These are phyloP conservation scores for Metarhizium album DNA, from an alignment of 2,329 filamentous ascomycete genomes.

Conservation along the genomic window DNA sequence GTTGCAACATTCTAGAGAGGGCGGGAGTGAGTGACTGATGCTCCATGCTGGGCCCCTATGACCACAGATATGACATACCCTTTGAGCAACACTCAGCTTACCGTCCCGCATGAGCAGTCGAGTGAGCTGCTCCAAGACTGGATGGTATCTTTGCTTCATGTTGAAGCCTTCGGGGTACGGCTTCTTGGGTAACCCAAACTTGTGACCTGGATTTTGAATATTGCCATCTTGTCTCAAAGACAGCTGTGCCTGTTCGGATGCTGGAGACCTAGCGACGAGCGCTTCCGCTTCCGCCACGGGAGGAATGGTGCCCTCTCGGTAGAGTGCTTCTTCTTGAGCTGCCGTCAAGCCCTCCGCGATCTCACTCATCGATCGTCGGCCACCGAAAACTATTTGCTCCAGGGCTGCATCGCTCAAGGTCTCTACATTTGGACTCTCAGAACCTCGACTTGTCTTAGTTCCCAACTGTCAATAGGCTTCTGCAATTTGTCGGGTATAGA, in stretches of 20 bases:
- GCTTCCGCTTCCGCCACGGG: conserved; percentile 21
- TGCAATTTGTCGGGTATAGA: background rate
- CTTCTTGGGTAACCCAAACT: conserved; percentile 62
- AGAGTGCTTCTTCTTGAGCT: conserved; percentile 34
- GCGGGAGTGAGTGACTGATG: background rate
- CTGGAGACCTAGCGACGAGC: conserved; percentile 14
- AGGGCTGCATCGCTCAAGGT: conserved; percentile 25
- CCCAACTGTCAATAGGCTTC: conserved; percentile 1
- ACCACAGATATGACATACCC: conserved; percentile 39
- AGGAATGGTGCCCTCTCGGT: conserved; percentile 30
- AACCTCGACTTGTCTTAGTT: background rate
- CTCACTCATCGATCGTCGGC: conserved; percentile 19
- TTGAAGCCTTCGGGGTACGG: conserved; percentile 52
- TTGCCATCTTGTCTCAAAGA: conserved; percentile 9
- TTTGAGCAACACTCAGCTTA: conserved; percentile 82
- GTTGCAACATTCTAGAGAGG: conserved; percentile 62
- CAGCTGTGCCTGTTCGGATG: conserved; percentile 9
- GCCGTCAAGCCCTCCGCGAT: conserved; percentile 25
- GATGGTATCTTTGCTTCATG: conserved; percentile 75
- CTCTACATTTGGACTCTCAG: conserved; percentile 10
- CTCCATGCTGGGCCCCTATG: background rate
- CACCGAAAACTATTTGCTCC: conserved; percentile 26
- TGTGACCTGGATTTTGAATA: conserved; percentile 47
- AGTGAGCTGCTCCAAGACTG: conserved; percentile 75
- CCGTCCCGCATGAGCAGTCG: conserved; percentile 87